phyloP scores from a whole-genome alignment of 306 rosid species.

The Cucurbita maxima region DNA sequence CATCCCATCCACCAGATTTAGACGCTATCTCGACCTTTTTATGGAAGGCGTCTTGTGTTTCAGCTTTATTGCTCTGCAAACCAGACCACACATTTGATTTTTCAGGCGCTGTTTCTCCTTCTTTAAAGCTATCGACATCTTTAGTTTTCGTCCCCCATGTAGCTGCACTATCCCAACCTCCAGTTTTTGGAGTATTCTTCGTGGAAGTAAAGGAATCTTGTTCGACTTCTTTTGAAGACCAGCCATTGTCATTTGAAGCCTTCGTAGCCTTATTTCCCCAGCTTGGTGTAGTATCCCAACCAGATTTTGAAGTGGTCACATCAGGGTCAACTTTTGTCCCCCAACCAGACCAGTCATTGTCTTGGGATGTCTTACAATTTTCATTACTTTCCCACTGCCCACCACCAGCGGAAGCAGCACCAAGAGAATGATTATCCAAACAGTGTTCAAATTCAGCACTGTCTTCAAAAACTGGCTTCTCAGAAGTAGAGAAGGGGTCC shows the following conservation, averaged over 20 bases:
- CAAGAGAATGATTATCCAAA: constrained; percentile 7
- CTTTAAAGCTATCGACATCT: not conserved
- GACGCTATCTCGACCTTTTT: not conserved
- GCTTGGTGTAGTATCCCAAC: not conserved
- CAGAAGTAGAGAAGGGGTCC: constrained; percentile 29
- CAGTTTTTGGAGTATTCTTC: not conserved
- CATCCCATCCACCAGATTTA: constrained; percentile 1
- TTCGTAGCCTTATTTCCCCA: constrained; percentile 9
- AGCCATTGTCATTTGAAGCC: not conserved
- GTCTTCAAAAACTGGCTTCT: constrained; percentile 69
- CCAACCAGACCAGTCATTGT: constrained; percentile 14
- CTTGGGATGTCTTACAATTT: constrained; percentile 3
- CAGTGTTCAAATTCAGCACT: constrained; percentile 20
- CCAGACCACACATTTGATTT: not conserved
- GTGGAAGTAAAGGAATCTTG: not conserved
- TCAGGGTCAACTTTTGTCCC: not conserved
- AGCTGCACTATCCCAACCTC: not conserved
- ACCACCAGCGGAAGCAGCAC: not conserved
- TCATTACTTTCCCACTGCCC: constrained; percentile 6
- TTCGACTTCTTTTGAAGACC: constrained; percentile 3
- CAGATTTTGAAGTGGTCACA: constrained; percentile 1
- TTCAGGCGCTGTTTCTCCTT: not conserved
- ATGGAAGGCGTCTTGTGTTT: not conserved
- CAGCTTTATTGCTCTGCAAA: not conserved
- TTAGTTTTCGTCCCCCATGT: not conserved